A percentile compares a stretch with the other conserved stretches of the same genome.
phyloP scores from a whole-genome alignment of 495 filamentous ascomycete genomes.

The Apodospora peruviana region DNA sequence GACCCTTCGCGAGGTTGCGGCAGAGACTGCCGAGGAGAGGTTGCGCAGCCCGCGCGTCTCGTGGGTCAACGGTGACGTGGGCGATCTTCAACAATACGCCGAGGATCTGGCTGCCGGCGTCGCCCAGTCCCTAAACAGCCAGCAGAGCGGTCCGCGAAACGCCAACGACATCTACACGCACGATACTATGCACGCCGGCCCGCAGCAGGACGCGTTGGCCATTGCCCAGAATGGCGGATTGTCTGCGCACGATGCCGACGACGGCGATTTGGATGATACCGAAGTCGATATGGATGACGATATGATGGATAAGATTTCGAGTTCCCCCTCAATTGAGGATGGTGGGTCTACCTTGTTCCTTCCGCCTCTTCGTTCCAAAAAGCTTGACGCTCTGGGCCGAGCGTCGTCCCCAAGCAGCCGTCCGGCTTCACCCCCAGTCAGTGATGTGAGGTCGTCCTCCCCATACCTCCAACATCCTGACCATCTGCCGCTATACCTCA shows the following conservation, averaged over 20 bases:
- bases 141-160: conserved; percentile 6
- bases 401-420: conserved; percentile 20
- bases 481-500: conserved; percentile 35
- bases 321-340: conserved; percentile 97
- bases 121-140: conserved; percentile 41
- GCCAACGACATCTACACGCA: conserved; percentile 7
- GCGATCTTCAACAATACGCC: conserved; percentile 44
- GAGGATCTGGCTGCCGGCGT: conserved; percentile 43
- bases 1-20: conserved; percentile 69
- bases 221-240: conserved; percentile 50
- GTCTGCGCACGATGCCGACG: conserved; percentile 53
- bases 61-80: conserved; percentile 44
- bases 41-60: conserved; percentile 45
- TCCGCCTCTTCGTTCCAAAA: conserved; percentile 30
- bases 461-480: conserved; percentile 47
- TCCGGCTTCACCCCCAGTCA: conserved; percentile 16
- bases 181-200: conserved; percentile 29
- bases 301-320: conserved; percentile 96
- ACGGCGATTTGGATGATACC: conserved; percentile 61
- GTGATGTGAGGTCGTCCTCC: conserved; percentile 46
- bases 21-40: conserved; percentile 65
- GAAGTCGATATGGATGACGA: conserved; percentile 81
- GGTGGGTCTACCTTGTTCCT: conserved; percentile 60
- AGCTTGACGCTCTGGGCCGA: conserved; percentile 35
- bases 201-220: conserved; percentile 49